A percentile compares a stretch with the other conserved stretches of the same genome.
Conservation (phyloP, 1,284 basidiomycete genomes). For the Leccinum fallax region DNA sequence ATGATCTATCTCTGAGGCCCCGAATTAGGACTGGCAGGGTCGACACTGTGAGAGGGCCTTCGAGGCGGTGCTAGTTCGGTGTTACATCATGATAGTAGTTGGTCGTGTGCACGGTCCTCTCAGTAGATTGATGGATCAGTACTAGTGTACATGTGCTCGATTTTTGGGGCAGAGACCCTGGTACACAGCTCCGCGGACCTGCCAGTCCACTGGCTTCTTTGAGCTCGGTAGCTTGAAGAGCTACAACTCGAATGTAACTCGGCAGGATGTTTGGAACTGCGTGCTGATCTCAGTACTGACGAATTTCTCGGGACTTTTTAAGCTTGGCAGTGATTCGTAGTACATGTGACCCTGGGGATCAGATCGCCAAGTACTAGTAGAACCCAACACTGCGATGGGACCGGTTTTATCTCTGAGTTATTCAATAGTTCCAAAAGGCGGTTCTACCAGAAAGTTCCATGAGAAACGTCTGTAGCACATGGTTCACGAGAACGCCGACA, state of each 20-base stretch:
- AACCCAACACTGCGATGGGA: neutral
- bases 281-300: neutral
- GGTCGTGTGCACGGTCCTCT: neutral
- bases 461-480: neutral
- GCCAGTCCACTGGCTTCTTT: neutral
- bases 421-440: neutral
- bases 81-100: neutral
- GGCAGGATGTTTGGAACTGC: neutral
- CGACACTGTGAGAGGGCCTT: neutral
- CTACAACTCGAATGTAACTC: neutral
- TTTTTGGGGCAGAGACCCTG: neutral
- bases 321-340: neutral
- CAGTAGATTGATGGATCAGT: neutral
- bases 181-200: neutral
- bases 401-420: neutral
- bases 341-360: neutral
- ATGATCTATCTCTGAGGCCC: neutral
- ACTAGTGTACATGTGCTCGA: neutral
- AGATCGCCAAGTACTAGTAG: neutral
- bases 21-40: neutral
- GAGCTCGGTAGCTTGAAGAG: neutral
- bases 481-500: neutral
- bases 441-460: neutral
- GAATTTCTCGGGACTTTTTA: neutral
- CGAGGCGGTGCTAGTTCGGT: neutral